Percentiles rank a stretch among this genome's conserved stretches.
Evolutionary conservation across 1,284 basidiomycete species (phyloP).

Genomic region (Sporisorium scitamineum): DNA sequence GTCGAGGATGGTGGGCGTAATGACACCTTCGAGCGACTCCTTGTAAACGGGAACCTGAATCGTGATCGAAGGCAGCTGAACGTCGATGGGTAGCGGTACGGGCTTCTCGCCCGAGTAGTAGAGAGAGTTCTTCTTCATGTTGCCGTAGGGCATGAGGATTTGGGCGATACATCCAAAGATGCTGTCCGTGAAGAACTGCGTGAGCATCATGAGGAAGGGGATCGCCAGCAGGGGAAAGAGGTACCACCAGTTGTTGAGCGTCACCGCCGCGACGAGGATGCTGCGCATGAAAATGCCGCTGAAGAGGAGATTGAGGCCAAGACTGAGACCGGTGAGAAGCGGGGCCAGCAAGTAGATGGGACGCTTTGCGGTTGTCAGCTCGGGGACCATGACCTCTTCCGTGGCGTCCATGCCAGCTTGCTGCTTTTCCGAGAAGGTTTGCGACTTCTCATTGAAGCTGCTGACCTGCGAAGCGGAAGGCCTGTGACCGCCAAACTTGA

Average conservation of each 20-base stretch:
- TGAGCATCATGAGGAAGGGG: conserved; percentile 77
- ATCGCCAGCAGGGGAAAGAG: conserved; percentile 75
- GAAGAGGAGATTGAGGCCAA: conserved; percentile 70
- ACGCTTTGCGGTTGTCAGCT: conserved; percentile 47
- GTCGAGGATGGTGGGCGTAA: conserved; percentile 79
- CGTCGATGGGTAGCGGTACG: conserved; percentile 78
- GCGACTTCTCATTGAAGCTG: conserved; percentile 20
- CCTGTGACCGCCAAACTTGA: conserved; percentile 10
- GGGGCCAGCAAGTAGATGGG: conserved; percentile 82
- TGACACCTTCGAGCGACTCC: conserved; percentile 71
- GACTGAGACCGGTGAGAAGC: conserved; percentile 79
- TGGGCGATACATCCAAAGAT: conserved; percentile 71
- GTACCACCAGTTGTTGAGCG: conserved; percentile 77
- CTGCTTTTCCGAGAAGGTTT: conserved; percentile 22
- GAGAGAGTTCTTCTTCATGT: conserved; percentile 72
- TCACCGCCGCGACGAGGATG: conserved; percentile 78
- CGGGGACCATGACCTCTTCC: conserved; percentile 20
- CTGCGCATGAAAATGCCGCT: conserved; percentile 76
- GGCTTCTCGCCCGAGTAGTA: conserved; percentile 70
- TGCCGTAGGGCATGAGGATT: conserved; percentile 74
- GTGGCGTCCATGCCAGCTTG: conserved; percentile 8
- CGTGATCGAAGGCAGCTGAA: conserved; percentile 79
- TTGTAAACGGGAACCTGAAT: conserved; percentile 85
- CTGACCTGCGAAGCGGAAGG: conserved; percentile 7
- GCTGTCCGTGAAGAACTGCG: conserved; percentile 77